phyloP scores from a whole-genome alignment of 768 basidiomycete species.

The Epithele typhae region DNA sequence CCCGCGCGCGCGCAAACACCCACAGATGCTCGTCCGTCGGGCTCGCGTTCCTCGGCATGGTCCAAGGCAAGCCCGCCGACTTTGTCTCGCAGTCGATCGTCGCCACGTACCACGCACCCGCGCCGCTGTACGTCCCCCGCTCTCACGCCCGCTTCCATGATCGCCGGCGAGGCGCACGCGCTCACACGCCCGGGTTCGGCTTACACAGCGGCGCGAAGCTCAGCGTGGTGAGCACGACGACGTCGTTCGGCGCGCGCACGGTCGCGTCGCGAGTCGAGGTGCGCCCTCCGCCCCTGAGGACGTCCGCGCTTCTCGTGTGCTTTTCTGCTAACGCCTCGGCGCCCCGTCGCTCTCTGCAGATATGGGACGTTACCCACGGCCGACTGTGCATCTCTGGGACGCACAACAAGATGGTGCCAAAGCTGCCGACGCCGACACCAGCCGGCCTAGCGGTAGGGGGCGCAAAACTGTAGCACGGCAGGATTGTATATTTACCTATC shows the following conservation, averaged over 20 bases:
- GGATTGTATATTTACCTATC: too few relatives aligned
- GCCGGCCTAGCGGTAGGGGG: not conserved
- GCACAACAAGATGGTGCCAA: slow-evolving; percentile 6
- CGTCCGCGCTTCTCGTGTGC: not conserved
- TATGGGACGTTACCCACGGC: slow-evolving; percentile 3
- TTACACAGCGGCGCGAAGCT: not conserved
- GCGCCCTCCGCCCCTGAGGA: too few relatives aligned
- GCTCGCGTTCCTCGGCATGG: not conserved
- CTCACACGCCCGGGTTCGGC: not conserved
- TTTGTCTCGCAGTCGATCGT: slow-evolving; percentile 3
- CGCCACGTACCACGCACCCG: slow-evolving; percentile 3
- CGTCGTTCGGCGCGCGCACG: slow-evolving; percentile 3
- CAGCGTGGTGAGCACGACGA: slow-evolving; percentile 1
- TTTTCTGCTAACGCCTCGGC: too few relatives aligned
- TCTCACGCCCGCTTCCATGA: too few relatives aligned
- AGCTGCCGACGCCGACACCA: not conserved
- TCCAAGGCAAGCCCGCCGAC: not conserved
- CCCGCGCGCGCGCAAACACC: not conserved
- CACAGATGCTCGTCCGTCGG: slow-evolving; percentile 6
- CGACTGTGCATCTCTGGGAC: slow-evolving; percentile 1
- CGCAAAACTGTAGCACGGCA: too few relatives aligned
- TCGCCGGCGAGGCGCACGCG: too few relatives aligned
- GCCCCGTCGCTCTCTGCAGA: not conserved
- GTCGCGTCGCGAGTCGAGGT: slow-evolving; percentile 1
- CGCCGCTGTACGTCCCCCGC: slow-evolving; percentile 1